Percentiles rank a stretch among this genome's conserved stretches.
Evolutionary conservation across 371 early-diverging fungal genomes (phyloP).

Genomic region (Syncephalastrum monosporum): DNA sequence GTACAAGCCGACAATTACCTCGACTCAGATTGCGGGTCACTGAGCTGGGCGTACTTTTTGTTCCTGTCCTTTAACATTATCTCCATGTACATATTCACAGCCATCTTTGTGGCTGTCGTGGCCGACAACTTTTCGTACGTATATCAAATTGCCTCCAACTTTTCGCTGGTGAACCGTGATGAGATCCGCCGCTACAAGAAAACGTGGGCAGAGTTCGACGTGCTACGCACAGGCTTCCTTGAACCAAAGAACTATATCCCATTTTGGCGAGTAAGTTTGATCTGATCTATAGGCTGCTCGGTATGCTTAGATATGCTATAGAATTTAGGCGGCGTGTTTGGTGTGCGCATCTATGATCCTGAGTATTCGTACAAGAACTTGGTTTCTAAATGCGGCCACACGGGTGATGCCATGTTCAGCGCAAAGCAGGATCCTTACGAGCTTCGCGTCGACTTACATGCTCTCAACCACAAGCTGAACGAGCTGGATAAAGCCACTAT

Average conservation of each 20-base stretch:
- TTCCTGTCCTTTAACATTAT: slow-evolving; percentile 71
- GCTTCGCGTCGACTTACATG: slow-evolving; percentile 24
- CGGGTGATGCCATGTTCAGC: slow-evolving; percentile 5
- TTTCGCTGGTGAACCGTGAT: slow-evolving; percentile 62
- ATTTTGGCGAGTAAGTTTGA: slow-evolving; percentile 42
- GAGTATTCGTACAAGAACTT: slow-evolving; percentile 38
- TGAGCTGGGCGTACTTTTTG: slow-evolving; percentile 59
- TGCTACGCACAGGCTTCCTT: slow-evolving; percentile 53
- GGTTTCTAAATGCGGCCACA: slow-evolving; percentile 15
- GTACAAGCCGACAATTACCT: slow-evolving; percentile 54
- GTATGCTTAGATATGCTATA: slow-evolving; percentile 9
- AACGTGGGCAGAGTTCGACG: slow-evolving; percentile 61
- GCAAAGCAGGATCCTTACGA: slow-evolving; percentile 18
- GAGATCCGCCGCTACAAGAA: slow-evolving; percentile 67
- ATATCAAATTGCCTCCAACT: slow-evolving; percentile 63
- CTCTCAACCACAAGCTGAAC: slow-evolving; percentile 27
- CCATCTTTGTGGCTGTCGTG: slow-evolving; percentile 73
- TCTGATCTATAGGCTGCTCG: not conserved
- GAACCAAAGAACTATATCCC: slow-evolving; percentile 45
- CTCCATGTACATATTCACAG: slow-evolving; percentile 75
- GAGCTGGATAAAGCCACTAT: slow-evolving; percentile 29
- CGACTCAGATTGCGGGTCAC: slow-evolving; percentile 67
- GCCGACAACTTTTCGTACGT: slow-evolving; percentile 73
- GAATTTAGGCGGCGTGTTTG: slow-evolving; percentile 45
- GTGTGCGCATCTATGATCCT: slow-evolving; percentile 32